These are phyloP conservation scores for Aspergillus nanangensis DNA, from an alignment of 495 filamentous ascomycete species.

Conservation along the genomic window DNA sequence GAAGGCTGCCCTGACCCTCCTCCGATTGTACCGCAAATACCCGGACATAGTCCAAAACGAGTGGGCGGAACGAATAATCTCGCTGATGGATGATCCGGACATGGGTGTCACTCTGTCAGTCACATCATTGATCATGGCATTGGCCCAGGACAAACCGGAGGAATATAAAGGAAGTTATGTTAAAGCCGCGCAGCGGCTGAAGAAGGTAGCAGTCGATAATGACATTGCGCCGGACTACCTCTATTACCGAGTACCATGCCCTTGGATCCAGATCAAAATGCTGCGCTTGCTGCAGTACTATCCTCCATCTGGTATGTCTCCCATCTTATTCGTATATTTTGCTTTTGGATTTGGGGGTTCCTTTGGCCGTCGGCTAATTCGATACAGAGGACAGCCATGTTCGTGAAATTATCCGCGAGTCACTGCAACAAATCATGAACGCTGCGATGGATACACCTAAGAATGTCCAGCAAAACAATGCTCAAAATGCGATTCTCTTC, in stretches of 20 bases:
- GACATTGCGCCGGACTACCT: conserved; percentile 86
- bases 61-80: conserved; percentile 97
- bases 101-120: conserved; percentile 94
- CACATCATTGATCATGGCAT: conserved; percentile 92
- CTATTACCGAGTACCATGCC: conserved; percentile 98
- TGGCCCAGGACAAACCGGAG: conserved; percentile 89
- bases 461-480: conserved; percentile 99
- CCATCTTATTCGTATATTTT: not conserved
- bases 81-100: conserved; percentile 95
- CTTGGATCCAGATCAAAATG: conserved; percentile 97
- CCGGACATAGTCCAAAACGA: conserved; percentile 89
- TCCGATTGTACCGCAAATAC: conserved; percentile 92
- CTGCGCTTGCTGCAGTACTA: conserved; percentile 91
- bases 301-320: conserved; percentile 78
- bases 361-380: conserved; percentile 9
- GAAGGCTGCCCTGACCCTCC: conserved; percentile 94
- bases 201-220: conserved; percentile 82
- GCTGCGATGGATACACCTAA: conserved; percentile 89
- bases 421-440: conserved; percentile 84
- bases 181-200: conserved; percentile 85
- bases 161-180: conserved; percentile 91
- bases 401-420: conserved; percentile 87
- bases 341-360: not conserved
- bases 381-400: conserved; percentile 81
- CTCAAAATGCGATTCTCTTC: conserved; percentile 96